A percentile compares a stretch with the other conserved stretches of the same genome.
Evolutionary conservation across 2,329 filamentous ascomycete genomes (phyloP).

Genomic region (Neonectria coccinea): DNA sequence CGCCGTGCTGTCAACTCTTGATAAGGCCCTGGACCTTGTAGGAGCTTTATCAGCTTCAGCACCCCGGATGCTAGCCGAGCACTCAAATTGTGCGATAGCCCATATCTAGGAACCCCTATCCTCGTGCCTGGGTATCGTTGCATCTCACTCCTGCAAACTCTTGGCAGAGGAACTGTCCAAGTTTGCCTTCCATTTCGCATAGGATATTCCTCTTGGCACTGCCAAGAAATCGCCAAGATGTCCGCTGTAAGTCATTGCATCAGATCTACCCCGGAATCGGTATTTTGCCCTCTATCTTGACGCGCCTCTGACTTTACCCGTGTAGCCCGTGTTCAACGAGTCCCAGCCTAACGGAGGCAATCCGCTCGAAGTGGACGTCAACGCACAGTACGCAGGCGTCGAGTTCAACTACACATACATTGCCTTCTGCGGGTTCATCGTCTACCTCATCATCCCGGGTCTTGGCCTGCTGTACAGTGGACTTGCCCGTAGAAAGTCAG

Average conservation of each 20-base stretch:
- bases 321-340: constrained; percentile 27
- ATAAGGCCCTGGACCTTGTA: constrained; percentile 8
- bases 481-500: constrained; percentile 52
- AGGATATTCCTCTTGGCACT: constrained; percentile 4
- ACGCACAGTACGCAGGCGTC: constrained; percentile 28
- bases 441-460: constrained; percentile 31
- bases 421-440: constrained; percentile 32
- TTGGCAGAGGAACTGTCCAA: constrained; percentile 2
- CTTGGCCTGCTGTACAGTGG: constrained; percentile 53
- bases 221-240: constrained; percentile 7
- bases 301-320: background rate
- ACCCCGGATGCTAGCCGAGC: constrained; percentile 5
- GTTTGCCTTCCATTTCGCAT: background rate
- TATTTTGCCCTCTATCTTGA: background rate
- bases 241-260: constrained; percentile 14
- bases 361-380: constrained; percentile 29
- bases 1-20: constrained; percentile 11
- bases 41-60: constrained; percentile 5
- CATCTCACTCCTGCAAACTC: constrained; percentile 6
- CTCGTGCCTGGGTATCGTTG: background rate
- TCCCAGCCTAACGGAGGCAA: constrained; percentile 30
- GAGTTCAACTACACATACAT: constrained; percentile 33
- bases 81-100: constrained; percentile 8
- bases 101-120: constrained; percentile 8
- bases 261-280: background rate